These are phyloP conservation scores for Yamadazyma siamensis DNA, from an alignment of 1,139 yeast species.

Conservation along the genomic window DNA sequence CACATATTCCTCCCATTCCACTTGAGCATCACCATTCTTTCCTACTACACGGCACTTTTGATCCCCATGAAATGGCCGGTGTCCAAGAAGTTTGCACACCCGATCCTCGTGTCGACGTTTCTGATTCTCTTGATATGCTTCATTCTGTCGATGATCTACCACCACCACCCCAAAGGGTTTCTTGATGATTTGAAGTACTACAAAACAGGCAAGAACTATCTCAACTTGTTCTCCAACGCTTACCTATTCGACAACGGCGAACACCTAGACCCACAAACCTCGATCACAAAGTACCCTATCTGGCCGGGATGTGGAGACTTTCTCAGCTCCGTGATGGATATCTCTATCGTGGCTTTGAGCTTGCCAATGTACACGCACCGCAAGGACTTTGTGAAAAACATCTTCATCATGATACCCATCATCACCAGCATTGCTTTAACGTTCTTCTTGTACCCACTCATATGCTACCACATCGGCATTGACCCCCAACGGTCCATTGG, in stretches of 20 bases:
- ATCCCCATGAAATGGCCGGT: conserved; percentile 47
- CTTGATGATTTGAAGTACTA: conserved; percentile 50
- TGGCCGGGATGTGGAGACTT: conserved; percentile 86
- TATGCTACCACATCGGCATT: conserved; percentile 64
- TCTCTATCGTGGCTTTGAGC: conserved; percentile 71
- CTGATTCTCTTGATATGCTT: conserved; percentile 59
- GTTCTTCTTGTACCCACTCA: conserved; percentile 66
- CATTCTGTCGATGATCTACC: conserved; percentile 54
- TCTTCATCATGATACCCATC: conserved; percentile 59
- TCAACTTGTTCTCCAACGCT: conserved; percentile 49
- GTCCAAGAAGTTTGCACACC: conserved; percentile 58
- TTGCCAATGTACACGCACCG: conserved; percentile 78
- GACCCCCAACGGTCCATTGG: conserved; percentile 61
- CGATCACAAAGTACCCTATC: conserved; percentile 32
- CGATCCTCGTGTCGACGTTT: conserved; percentile 65
- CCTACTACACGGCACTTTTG: conserved; percentile 51
- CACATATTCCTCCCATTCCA: conserved; percentile 63
- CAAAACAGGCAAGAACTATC: conserved; percentile 67
- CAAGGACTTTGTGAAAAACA: conserved; percentile 57
- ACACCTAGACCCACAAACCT: conserved; percentile 15
- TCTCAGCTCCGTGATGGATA: conserved; percentile 66
- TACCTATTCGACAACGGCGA: conserved; percentile 29
- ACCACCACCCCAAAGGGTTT: conserved; percentile 43
- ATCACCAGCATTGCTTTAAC: conserved; percentile 54
- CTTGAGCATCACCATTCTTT: conserved; percentile 53